Conservation (phyloP, 2,329 filamentous ascomycete genomes). For the Curvularia spicifera region DNA sequence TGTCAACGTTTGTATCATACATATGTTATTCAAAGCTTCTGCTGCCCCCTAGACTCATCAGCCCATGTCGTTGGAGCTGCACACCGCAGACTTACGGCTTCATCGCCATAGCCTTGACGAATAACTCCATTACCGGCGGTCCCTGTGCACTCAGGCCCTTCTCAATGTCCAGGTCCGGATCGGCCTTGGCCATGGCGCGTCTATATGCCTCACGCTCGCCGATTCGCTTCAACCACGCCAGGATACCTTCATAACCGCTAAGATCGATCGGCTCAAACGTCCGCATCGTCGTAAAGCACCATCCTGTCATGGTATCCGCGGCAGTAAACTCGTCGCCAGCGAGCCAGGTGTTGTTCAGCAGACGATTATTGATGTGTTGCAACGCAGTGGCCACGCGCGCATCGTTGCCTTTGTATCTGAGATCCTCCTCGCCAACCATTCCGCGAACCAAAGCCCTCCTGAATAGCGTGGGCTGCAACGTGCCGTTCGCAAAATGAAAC, state of each 20-base stretch:
- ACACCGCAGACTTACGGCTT: constrained; percentile 27
- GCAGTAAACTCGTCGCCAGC: constrained; percentile 67
- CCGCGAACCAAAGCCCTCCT: constrained; percentile 36
- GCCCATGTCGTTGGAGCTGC: constrained; percentile 4
- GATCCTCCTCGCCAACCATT: constrained; percentile 39
- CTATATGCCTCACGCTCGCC: constrained; percentile 39
- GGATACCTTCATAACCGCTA: constrained; percentile 39
- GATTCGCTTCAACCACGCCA: constrained; percentile 39
- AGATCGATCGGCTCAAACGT: constrained; percentile 55
- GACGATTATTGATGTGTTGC: constrained; percentile 56
- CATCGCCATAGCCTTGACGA: constrained; percentile 30
- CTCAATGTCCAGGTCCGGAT: constrained; percentile 53
- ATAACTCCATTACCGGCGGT: constrained; percentile 26
- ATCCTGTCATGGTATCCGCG: constrained; percentile 70
- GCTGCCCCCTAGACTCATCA: constrained; percentile 10
- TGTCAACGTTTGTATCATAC: neutral
- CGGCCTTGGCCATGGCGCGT: constrained; percentile 63
- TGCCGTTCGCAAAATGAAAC: constrained; percentile 63
- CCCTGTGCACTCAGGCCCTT: constrained; percentile 38
- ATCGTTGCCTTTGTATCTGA: constrained; percentile 46
- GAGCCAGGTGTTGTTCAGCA: constrained; percentile 60
- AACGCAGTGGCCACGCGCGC: constrained; percentile 52
- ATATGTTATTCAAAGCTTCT: constrained; percentile 1
- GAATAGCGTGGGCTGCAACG: constrained; percentile 49
- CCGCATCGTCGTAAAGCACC: constrained; percentile 66